Evolutionary conservation across 2,329 filamentous ascomycete species (phyloP).

Genomic region (Paecilomyces variotii): DNA sequence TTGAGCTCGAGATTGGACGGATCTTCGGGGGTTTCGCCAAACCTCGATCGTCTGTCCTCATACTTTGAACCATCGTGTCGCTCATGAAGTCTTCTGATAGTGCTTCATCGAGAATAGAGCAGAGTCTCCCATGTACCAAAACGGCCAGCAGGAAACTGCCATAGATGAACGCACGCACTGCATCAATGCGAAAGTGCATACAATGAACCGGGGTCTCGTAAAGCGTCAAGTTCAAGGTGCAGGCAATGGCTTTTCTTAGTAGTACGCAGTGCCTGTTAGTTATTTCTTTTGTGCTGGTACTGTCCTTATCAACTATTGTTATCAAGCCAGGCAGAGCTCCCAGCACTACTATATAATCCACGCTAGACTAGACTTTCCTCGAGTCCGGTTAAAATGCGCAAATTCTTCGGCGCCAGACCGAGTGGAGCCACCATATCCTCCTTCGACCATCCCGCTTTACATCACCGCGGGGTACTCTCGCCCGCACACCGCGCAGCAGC

Average conservation of each 20-base stretch:
- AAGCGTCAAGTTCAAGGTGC: background rate
- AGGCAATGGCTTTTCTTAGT: background rate
- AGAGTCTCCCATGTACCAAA: background rate
- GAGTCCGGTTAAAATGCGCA: background rate
- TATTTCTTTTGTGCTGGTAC: background rate
- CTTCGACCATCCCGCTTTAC: background rate
- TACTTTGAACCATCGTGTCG: background rate
- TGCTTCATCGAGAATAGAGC: background rate
- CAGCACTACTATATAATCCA: background rate
- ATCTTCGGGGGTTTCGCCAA: background rate
- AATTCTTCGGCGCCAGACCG: background rate
- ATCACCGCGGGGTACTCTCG: background rate
- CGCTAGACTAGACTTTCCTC: background rate
- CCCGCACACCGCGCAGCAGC: background rate
- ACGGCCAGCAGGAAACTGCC: background rate
- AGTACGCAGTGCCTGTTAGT: background rate
- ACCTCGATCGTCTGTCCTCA: background rate
- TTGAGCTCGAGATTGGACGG: background rate
- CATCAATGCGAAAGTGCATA: too few relatives aligned
- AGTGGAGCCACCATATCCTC: background rate
- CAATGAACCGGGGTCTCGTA: background rate
- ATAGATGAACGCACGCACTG: background rate
- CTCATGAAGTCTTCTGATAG: background rate
- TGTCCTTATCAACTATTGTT: background rate
- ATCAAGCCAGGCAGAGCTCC: background rate